Evolutionary conservation across 139 green algal genomes (phyloP), one percentile per base, ranked within the genome.

Genomic region (Chlorella ohadii): DNA sequence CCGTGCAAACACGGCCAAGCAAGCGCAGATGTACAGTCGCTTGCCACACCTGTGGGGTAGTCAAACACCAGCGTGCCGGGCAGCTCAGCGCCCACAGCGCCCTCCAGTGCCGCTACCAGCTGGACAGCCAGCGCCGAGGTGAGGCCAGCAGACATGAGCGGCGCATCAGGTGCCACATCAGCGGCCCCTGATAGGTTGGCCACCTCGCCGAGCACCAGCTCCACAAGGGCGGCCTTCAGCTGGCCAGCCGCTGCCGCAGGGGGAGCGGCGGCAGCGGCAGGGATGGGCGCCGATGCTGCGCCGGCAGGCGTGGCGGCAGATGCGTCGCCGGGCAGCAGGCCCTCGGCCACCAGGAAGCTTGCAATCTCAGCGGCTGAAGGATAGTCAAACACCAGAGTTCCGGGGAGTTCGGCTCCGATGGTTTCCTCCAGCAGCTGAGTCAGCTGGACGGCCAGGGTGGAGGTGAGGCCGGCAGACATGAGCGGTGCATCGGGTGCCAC

Each of bases 61-160:
- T 96, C 93, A 86, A 96, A 94, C 34, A 91, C 79, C 7, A 96
- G 74, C 0, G 93, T 96, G n/a, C 81, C 83, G 0, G 93, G 91
- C 39, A 96, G 82, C 57, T 91, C 78, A 7, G 88, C n/a, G 27
- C 78, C 81, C 25, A 94, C 78, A 16, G 81, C 59, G 13, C 38
- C 64, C 38, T 89, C 86, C 63, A 89, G 86, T 31, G 39, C 25
- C 31, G 55, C 17, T 1, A 74, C 66, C 61, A 89, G 71, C 74
- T 89, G 86, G 34, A 89, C 86, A 20, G 86, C 86, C 22, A 59
- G 57, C 4, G 92, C 71, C 16, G 91, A 94, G 59, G 91, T 91
- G 17, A 95, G 76, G 31, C 91, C 91, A 0, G 92, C 89, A 28
- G 89, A 87, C 90, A 94, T 94, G 36, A 94, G 86, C 3, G 91